Evolutionary conservation across 768 basidiomycete species (phyloP).

Genomic region (Rhodosporidiobolus odoratus): DNA sequence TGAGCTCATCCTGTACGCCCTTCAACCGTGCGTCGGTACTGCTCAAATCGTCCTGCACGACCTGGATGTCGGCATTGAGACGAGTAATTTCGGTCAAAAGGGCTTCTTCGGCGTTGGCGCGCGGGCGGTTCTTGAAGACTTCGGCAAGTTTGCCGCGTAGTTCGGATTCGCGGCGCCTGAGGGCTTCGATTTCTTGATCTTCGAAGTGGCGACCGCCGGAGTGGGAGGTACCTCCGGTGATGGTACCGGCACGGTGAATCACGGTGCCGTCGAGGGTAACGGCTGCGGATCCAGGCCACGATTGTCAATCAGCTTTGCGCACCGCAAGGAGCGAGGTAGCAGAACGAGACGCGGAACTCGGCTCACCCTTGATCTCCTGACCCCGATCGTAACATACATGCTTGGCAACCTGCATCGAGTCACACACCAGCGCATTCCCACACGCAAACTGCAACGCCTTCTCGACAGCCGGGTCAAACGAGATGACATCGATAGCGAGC

Average conservation of each 20-base stretch:
- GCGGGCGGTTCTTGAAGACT: slow-evolving; percentile 73
- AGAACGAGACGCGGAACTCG: not conserved
- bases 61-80: slow-evolving; percentile 67
- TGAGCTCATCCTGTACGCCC: slow-evolving; percentile 77
- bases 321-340: not conserved
- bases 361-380: slow-evolving; percentile 89
- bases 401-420: slow-evolving; percentile 85
- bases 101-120: slow-evolving; percentile 71
- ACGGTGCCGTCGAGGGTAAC: slow-evolving; percentile 95
- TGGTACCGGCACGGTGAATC: slow-evolving; percentile 94
- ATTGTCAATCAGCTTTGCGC: not conserved
- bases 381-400: slow-evolving; percentile 89
- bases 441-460: slow-evolving; percentile 95
- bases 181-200: slow-evolving; percentile 78
- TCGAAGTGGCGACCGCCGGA: slow-evolving; percentile 60
- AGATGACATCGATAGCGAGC: slow-evolving; percentile 78
- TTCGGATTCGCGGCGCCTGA: slow-evolving; percentile 62
- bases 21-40: slow-evolving; percentile 68
- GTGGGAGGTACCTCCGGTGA: slow-evolving; percentile 75
- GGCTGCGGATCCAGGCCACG: slow-evolving; percentile 49
- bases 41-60: slow-evolving; percentile 74
- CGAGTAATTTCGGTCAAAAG: slow-evolving; percentile 69
- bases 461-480: slow-evolving; percentile 76
- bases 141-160: slow-evolving; percentile 72
- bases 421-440: slow-evolving; percentile 89